These are phyloP conservation scores for Amanita thiersii DNA, from an alignment of 768 basidiomycete genomes.

Conservation along the genomic window DNA sequence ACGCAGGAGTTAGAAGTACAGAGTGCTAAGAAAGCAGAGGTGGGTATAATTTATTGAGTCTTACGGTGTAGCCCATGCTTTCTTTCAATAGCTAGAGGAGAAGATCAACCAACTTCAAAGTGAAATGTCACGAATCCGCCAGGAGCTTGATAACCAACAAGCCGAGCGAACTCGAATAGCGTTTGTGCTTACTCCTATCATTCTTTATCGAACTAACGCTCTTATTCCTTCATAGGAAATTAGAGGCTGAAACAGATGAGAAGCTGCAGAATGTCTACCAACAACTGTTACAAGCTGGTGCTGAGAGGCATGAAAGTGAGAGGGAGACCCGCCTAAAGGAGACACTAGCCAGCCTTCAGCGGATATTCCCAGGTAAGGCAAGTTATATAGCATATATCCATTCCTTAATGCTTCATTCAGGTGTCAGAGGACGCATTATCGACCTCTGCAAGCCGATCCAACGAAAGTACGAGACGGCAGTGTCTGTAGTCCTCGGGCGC, in stretches of 20 bases:
- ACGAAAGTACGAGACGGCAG: constrained; percentile 86
- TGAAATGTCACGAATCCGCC: constrained; percentile 58
- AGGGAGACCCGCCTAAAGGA: constrained; percentile 81
- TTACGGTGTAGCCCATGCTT: background rate
- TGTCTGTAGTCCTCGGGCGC: constrained; percentile 86
- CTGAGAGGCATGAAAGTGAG: constrained; percentile 83
- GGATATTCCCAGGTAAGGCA: constrained; percentile 78
- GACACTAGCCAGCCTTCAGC: constrained; percentile 72
- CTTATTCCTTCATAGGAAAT: constrained; percentile 46
- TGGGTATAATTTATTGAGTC: constrained; percentile 17
- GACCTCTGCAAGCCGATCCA: constrained; percentile 94
- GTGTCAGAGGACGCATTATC: constrained; percentile 86
- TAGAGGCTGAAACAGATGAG: constrained; percentile 88
- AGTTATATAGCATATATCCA: background rate
- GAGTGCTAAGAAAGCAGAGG: constrained; percentile 50
- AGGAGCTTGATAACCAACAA: constrained; percentile 79
- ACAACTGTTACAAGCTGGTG: constrained; percentile 84
- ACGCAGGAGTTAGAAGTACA: constrained; percentile 43
- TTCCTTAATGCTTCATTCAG: constrained; percentile 25
- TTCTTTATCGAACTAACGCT: background rate
- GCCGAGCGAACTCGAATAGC: constrained; percentile 74
- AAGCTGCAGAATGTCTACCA: constrained; percentile 77
- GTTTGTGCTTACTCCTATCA: constrained; percentile 38
- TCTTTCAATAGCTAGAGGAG: constrained; percentile 46
- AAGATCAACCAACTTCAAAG: constrained; percentile 47